These are phyloP conservation scores for Danielozyma ontarioensis DNA, from an alignment of 805 yeast genomes.

Conservation along the genomic window DNA sequence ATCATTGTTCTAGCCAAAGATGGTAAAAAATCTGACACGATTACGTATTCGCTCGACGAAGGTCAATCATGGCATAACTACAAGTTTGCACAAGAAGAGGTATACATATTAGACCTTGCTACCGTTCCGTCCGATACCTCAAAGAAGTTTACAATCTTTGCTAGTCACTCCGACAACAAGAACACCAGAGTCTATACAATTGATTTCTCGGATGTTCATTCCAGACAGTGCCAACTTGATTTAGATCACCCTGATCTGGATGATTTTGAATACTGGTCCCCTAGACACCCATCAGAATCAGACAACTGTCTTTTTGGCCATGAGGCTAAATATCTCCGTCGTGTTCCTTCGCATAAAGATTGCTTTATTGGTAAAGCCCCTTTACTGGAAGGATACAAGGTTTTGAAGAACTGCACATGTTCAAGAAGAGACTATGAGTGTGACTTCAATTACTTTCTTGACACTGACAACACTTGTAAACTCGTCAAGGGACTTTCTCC, in stretches of 20 bases:
- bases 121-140: conserved; percentile 94
- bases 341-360: conserved; percentile 42
- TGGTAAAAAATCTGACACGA: conserved; percentile 48
- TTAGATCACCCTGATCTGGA: conserved; percentile 36
- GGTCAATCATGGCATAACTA: conserved; percentile 73
- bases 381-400: conserved; percentile 50
- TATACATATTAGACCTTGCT: conserved; percentile 64
- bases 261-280: conserved; percentile 41
- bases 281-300: conserved; percentile 28
- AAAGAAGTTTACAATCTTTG: conserved; percentile 66
- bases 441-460: conserved; percentile 76
- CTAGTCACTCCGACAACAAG: conserved; percentile 32
- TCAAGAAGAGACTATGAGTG: conserved; percentile 88
- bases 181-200: conserved; percentile 34
- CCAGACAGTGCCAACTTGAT: conserved; percentile 38
- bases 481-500: conserved; percentile 72
- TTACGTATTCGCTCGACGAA: conserved; percentile 69
- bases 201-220: conserved; percentile 32
- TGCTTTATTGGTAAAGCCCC: conserved; percentile 70
- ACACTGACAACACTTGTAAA: conserved; percentile 77
- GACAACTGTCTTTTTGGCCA: conserved; percentile 42
- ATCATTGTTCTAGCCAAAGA: conserved; percentile 68
- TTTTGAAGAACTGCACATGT: conserved; percentile 71
- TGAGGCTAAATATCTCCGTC: conserved; percentile 35
- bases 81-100: conserved; percentile 53